Conservation (phyloP, 495 filamentous ascomycete species). For the Tetracladium marchalianum region DNA sequence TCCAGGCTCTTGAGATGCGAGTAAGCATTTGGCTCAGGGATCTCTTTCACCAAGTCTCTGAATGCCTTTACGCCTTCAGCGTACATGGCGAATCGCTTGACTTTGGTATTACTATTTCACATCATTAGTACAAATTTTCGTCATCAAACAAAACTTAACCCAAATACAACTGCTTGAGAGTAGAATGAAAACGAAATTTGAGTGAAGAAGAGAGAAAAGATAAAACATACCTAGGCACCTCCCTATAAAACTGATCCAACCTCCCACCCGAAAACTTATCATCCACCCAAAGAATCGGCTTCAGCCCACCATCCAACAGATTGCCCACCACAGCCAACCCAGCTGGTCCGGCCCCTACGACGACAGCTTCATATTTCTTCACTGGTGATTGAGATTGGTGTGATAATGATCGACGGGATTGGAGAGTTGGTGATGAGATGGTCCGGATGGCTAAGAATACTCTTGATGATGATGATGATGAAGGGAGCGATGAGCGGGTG, state of each 20-base stretch:
- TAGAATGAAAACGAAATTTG: not conserved
- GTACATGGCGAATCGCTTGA: conserved; percentile 41
- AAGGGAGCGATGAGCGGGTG: no score
- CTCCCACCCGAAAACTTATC: conserved; percentile 41
- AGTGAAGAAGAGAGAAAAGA: not conserved
- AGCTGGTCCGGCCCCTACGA: conserved; percentile 47
- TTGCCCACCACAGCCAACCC: conserved; percentile 48
- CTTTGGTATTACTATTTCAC: conserved; percentile 35
- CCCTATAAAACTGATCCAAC: conserved; percentile 42
- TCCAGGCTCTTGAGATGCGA: conserved; percentile 37
- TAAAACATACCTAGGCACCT: conserved; percentile 40
- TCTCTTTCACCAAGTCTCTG: conserved; percentile 33
- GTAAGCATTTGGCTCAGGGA: conserved; percentile 39
- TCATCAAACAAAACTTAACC: not conserved
- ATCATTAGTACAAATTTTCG: conserved; percentile 11
- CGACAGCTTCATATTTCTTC: conserved; percentile 29
- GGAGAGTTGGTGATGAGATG: no score
- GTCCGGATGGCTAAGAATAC: no score
- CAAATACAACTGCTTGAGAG: conserved; percentile 1
- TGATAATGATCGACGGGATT: no score
- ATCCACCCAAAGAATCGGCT: conserved; percentile 43
- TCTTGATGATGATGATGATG: no score
- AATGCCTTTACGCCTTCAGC: conserved; percentile 39
- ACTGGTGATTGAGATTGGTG: not conserved
- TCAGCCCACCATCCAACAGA: conserved; percentile 40